Evolutionary conservation across 2,329 filamentous ascomycete genomes (phyloP), one percentile per base, ranked within the genome.

Genomic region (Clonostachys rhizophaga): DNA sequence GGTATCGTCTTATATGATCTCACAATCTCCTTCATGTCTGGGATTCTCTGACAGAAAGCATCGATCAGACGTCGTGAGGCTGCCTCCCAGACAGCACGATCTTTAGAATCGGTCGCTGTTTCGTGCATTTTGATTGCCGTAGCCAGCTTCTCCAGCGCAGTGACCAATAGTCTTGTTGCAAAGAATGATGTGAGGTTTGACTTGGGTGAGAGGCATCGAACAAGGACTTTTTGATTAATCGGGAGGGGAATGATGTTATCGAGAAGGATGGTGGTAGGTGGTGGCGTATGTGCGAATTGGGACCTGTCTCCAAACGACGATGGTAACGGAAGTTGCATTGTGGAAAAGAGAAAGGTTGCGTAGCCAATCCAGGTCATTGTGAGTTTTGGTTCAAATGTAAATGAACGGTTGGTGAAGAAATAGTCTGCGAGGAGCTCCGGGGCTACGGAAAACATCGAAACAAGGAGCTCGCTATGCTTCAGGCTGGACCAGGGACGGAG

Each of bases 361-460:
- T 95, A 96, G 40, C 92, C 91, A 55, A 97, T 88, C 94, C 94
- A 99, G 0, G 91, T 94, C 41, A 91, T 85, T 4, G 91, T 94
- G 6, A 95, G 76, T 60, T 96, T 97, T 0, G 94, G 91, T 40
- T 97, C 91, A 52, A 95, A 90, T 0, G 85, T 82, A 58, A 97
- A 94, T 46, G 85, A 81, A 50, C 80, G 84, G 59, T 90, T 91
- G 60, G 81, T 84, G 40, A 83, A 75, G 60, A 96, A 97, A 63
- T 95, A 99, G 58, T 91, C 84, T 40, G 90, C 87, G 2, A 95
- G 81, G 4, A 97, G 76, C 65, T 97, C 94, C 1, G 95, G 92
- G 0, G 87, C 89, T 8, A 81, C 81, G 51, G 75, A 76, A 60
- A 99, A 95, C 34, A 95, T 90, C 5, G 84, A 76, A 5, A 92